A percentile compares a stretch with the other conserved stretches of the same genome.
Evolutionary conservation across 2,329 filamentous ascomycete species (phyloP).

Genomic region (Bipolaris gigantea): DNA sequence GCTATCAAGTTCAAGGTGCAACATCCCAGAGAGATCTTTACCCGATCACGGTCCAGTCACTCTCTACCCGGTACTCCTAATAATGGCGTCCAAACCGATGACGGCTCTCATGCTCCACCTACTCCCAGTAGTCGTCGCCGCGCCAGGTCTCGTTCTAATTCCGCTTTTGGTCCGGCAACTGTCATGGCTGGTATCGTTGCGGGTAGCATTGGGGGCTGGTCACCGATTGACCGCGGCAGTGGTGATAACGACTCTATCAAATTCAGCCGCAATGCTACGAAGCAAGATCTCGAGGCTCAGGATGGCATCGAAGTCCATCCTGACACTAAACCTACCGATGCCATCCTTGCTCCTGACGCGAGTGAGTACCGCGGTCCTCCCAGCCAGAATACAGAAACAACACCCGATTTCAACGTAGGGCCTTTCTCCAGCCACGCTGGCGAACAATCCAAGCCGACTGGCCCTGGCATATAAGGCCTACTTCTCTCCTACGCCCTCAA

Average conservation of each 20-base stretch:
- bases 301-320: slow-evolving; percentile 54
- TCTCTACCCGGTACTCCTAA: slow-evolving; percentile 66
- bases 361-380: slow-evolving; percentile 46
- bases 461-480: slow-evolving; percentile 4
- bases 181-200: slow-evolving; percentile 85
- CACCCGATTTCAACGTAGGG: slow-evolving; percentile 48
- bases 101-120: slow-evolving; percentile 51
- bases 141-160: slow-evolving; percentile 69
- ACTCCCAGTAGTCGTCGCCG: slow-evolving; percentile 60
- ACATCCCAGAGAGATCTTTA: slow-evolving; percentile 73
- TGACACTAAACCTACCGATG: slow-evolving; percentile 53
- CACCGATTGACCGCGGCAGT: slow-evolving; percentile 61
- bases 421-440: slow-evolving; percentile 46
- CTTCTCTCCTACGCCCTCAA: not conserved
- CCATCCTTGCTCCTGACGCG: slow-evolving; percentile 50
- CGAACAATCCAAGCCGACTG: slow-evolving; percentile 12
- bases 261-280: slow-evolving; percentile 39
- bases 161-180: slow-evolving; percentile 71
- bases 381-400: slow-evolving; percentile 50
- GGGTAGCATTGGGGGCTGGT: slow-evolving; percentile 76
- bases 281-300: slow-evolving; percentile 48
- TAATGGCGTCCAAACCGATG: slow-evolving; percentile 48
- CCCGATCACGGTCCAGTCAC: slow-evolving; percentile 64
- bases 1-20: slow-evolving; percentile 77
- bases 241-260: slow-evolving; percentile 48